Percentiles rank a stretch among this genome's conserved stretches.
phyloP scores from a whole-genome alignment of 106 monocot species.

The Agapanthus africanus region DNA sequence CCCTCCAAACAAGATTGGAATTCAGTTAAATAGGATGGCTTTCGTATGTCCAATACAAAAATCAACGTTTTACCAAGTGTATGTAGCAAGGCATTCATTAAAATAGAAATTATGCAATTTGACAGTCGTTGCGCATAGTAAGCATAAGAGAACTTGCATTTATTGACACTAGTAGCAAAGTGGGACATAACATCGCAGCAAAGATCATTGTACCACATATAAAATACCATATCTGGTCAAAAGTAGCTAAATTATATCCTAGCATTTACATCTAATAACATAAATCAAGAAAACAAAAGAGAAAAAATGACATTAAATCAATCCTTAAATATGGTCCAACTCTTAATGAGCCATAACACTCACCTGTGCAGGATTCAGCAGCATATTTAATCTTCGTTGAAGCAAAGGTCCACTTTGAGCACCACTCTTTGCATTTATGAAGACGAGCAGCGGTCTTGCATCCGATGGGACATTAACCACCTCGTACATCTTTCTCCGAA shows the following conservation, averaged over 20 bases:
- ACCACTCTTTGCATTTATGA: constrained; percentile 87
- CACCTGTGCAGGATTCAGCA: constrained; percentile 91
- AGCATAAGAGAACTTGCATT: no score
- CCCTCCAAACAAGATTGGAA: no score
- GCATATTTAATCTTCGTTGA: constrained; percentile 69
- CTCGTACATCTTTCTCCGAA: constrained; percentile 43
- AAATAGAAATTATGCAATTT: no score
- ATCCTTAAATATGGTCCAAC: background rate
- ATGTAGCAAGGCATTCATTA: no score
- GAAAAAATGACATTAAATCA: background rate
- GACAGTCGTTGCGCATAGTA: no score
- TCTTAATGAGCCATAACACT: no score
- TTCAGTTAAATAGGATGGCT: no score
- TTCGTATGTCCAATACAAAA: no score
- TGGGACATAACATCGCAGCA: background rate
- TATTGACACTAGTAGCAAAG: background rate
- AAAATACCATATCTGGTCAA: background rate
- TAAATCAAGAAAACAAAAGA: background rate
- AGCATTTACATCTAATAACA: background rate
- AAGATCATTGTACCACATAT: background rate
- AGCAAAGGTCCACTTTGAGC: constrained; percentile 66
- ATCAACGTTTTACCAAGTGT: no score
- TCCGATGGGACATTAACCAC: constrained; percentile 61
- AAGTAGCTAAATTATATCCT: constrained; percentile 2
- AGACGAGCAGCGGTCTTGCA: constrained; percentile 80